Base-by-base conservation (phyloP, 306 rosid species). In the Cicer cuneatum region DNA sequence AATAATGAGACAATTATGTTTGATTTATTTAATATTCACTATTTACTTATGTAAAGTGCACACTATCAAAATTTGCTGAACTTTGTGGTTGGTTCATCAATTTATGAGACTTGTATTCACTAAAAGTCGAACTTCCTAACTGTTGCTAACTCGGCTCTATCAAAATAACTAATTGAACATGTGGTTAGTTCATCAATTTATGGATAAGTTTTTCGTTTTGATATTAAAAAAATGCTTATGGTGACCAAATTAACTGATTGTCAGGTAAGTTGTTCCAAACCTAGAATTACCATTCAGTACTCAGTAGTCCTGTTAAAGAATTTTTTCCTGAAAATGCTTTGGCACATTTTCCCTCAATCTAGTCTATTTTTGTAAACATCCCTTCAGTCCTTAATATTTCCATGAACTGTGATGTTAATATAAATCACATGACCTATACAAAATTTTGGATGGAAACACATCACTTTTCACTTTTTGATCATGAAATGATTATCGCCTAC, bases 351-450 rank as follows among this genome's bases (percentile, higher is more conserved):
- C 15, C 18, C 35, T 29, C 35, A 4, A 29, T 29, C 35, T 29
- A 29, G 48, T 43, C 9, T 8, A 43, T 43, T 43, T 43, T 12
- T 8, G 11, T 39, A 8, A 39, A 40, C 29, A 62, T 37, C 14
- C 11, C 15, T 60, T 58, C 41, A 29, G 66, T 60, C 64, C 42
- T 58, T 38, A 21, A 37, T 35, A 60, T 60, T 60, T 60, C 45
- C 48, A 33, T 29, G 42, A 59, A 33, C 7, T 33, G 18, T 12
- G 18, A 59, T 59, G 13, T 14, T n/a, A 61, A 61, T 13, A 38
- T 61, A 38, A 61, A 61, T 60, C 19, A 60, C 45, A 60, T 60
- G 66, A 37, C 66, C 45, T 8, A 61, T 61, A 61, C 24, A 2
- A 61, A 37, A 38, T 8, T 61, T 38, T 37, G 47, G 29, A 37